Base-by-base conservation (phyloP, 176 grass and related monocot genomes). In the Luzula sylvatica region DNA sequence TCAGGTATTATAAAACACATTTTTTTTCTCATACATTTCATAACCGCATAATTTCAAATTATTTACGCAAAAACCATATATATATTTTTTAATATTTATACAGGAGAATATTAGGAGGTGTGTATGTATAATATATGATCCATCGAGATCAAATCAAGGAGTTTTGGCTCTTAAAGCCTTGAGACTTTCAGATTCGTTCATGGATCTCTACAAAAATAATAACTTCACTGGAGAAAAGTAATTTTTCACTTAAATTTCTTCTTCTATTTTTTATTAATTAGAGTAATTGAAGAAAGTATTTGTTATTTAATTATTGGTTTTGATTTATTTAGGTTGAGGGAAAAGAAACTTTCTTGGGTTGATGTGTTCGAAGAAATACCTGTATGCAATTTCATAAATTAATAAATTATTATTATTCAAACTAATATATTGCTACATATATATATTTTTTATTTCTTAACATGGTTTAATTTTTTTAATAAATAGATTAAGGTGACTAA, bases 321-420 rank as follows among this genome's bases (percentile, higher is more conserved):
- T 30, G 41, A 16, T 70, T 46, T 17, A 67, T 73, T 40, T 71
- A 98, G 92, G 69, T 52, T 98, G 78, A 90, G 92, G 51, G 92
- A 98, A 35, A 98, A 98, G 72, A 98, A 98, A 65, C 48, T 98
- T 58, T 82, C 92, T 56, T 90, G 92, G 92, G 92, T 90, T n/a
- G 65, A 87, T 80, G 79, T 98, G 49, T 98, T 98, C 53, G 86
- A 98, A 69, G 86, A 98, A 74, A 90, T 98, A 77, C 92, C 92
- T 9, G 92, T 98, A 71, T 51, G 58, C 6, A 25, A 7, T 60
- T 15, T 14, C 42, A 8, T 75, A 25, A 41, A 20, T 62, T 62
- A 42, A 44, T 29, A 50, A 20, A 11, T 18, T 23, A 56, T 29
- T 11, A 49, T 8, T 32, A 53, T 65, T 7, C 7, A 48, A 46